Evolutionary conservation across 345 rosid genomes (phyloP).

Genomic region (Syzygium aromaticum): DNA sequence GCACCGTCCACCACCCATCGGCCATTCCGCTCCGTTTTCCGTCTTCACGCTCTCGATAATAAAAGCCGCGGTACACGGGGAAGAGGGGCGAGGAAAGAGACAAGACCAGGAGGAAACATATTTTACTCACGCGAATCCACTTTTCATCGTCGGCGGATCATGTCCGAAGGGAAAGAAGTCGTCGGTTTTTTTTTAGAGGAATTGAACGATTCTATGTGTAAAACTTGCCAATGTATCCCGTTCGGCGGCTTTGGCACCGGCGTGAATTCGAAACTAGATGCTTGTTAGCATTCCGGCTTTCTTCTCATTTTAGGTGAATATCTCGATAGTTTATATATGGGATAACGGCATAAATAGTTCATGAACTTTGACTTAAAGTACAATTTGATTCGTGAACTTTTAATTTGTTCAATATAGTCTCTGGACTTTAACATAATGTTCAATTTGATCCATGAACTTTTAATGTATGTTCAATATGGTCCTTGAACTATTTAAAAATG

Average conservation of each 20-base stretch:
- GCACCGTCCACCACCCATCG: not conserved
- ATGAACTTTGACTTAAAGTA: too few relatives aligned
- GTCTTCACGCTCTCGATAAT: not conserved
- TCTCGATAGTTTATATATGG: not conserved
- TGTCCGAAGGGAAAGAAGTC: not conserved
- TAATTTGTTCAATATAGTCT: too few relatives aligned
- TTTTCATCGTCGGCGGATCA: not conserved
- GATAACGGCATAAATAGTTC: too few relatives aligned
- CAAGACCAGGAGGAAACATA: not conserved
- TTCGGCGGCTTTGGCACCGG: not conserved
- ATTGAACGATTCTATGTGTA: not conserved
- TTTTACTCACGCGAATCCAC: not conserved
- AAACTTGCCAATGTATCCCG: not conserved
- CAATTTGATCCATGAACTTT: too few relatives aligned
- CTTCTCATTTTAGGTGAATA: accelerated
- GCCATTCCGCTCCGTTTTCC: not conserved
- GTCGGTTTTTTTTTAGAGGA: not conserved
- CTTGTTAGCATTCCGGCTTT: not conserved
- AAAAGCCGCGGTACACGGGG: not conserved
- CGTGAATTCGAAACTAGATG: accelerated
- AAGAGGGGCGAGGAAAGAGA: not conserved
- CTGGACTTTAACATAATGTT: too few relatives aligned
- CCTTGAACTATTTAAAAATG: too few relatives aligned
- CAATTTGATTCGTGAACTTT: too few relatives aligned
- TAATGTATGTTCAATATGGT: too few relatives aligned